Evolutionary conservation across 208 protist species (phyloP).

Genomic region (Jaenimonas drosophilae): DNA sequence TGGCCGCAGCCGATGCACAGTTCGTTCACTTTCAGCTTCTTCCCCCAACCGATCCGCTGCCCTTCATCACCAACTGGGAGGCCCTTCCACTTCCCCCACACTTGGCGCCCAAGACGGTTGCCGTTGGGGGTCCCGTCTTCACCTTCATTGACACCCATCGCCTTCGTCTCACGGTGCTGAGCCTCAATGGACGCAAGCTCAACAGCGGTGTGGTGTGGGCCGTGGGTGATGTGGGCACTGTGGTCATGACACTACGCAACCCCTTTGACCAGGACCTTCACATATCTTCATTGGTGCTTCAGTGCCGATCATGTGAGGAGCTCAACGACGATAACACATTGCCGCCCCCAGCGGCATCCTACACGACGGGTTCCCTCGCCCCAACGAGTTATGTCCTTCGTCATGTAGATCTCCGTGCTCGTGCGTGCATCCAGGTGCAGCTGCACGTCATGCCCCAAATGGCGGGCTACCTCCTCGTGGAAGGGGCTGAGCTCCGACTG

Average conservation of each 20-base stretch:
- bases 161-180: conserved; percentile 75
- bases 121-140: conserved; percentile 72
- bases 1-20: conserved; percentile 9
- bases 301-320: conserved; percentile 14
- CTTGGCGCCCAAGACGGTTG: conserved; percentile 68
- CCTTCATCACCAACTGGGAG: conserved; percentile 64
- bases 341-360: not conserved
- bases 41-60: conserved; percentile 15
- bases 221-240: conserved; percentile 65
- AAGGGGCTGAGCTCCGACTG: conserved; percentile 43
- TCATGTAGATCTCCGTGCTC: conserved; percentile 33
- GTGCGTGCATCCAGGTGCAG: conserved; percentile 28
- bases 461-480: conserved; percentile 48
- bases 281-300: conserved; percentile 43
- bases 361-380: conserved; percentile 11
- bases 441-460: conserved; percentile 62
- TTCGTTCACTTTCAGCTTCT: conserved; percentile 5
- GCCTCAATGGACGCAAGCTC: conserved; percentile 66
- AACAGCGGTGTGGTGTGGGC: conserved; percentile 71
- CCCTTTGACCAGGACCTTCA: conserved; percentile 34
- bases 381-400: conserved; percentile 60
- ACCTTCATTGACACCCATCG: conserved; percentile 84
- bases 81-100: conserved; percentile 62
- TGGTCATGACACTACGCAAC: conserved; percentile 65
- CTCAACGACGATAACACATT: conserved; percentile 6